Evolutionary conservation across 139 green algal species (phyloP).

Genomic region (Chlorella sp.): DNA sequence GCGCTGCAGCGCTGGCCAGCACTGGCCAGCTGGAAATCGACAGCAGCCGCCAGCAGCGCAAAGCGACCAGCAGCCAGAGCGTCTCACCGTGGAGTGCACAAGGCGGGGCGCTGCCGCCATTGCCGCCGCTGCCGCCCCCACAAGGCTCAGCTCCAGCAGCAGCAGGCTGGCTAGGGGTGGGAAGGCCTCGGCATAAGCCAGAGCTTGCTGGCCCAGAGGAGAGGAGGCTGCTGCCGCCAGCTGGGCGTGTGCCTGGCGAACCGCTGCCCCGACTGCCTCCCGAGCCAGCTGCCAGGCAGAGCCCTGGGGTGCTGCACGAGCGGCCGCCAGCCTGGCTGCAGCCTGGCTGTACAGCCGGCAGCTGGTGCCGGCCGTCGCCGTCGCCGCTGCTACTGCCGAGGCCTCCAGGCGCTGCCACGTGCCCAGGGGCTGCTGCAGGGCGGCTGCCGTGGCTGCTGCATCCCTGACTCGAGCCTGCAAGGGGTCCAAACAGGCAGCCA

Average conservation of each 20-base stretch:
- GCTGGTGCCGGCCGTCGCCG: not conserved
- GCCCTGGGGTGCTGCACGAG: not conserved
- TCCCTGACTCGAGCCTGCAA: not conserved
- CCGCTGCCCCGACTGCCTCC: too few species aligned
- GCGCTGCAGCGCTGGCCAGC: too few species aligned
- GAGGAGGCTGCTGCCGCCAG: not conserved
- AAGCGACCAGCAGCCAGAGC: too few species aligned
- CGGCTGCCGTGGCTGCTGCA: not conserved
- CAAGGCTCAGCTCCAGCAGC: constrained; percentile 7
- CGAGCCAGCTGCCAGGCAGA: too few species aligned
- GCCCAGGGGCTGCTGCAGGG: not conserved
- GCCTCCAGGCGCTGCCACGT: not conserved
- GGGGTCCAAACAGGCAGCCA: too few species aligned
- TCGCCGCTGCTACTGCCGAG: not conserved
- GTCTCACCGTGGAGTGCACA: constrained; percentile 27
- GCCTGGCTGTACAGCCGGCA: not conserved
- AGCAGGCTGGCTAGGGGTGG: constrained; percentile 14
- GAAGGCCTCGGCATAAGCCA: not conserved
- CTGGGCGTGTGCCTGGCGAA: not conserved
- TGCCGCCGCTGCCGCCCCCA: not conserved
- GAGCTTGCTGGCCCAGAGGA: not conserved
- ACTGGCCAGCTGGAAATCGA: too few species aligned
- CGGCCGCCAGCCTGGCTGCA: not conserved
- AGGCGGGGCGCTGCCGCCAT: constrained; percentile 16
- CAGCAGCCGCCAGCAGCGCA: too few species aligned